phyloP scores from a whole-genome alignment of 1,284 basidiomycete genomes.

The Calocybe gambosa region DNA sequence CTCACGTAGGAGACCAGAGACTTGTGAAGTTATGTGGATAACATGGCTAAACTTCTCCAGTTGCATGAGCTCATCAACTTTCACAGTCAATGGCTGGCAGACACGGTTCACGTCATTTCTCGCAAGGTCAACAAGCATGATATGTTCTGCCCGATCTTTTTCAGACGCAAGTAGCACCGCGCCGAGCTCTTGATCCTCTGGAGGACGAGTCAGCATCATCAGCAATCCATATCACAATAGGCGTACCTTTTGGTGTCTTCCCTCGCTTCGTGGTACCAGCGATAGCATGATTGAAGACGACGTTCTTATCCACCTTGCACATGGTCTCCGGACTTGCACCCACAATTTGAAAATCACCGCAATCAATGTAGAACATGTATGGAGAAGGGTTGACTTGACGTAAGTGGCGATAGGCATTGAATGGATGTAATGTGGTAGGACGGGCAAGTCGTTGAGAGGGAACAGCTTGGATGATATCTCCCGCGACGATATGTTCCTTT shows the following conservation, averaged over 20 bases:
- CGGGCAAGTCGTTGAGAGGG: constrained; percentile 88
- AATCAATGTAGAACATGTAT: constrained; percentile 99
- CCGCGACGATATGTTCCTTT: constrained; percentile 92
- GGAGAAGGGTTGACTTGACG: constrained; percentile 96
- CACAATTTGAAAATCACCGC: constrained; percentile 88
- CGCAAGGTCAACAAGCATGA: constrained; percentile 98
- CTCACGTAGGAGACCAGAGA: constrained; percentile 82
- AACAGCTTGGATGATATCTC: constrained; percentile 99
- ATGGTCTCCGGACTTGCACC: constrained; percentile 97
- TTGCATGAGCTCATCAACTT: constrained; percentile 93
- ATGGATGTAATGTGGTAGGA: constrained; percentile 88
- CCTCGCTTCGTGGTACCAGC: constrained; percentile 93
- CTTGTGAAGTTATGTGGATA: constrained; percentile 95
- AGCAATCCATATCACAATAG: constrained; percentile 4
- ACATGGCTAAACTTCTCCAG: constrained; percentile 98
- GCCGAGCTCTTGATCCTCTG: constrained; percentile 85
- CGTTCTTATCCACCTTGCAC: constrained; percentile 90
- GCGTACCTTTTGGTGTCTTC: constrained; percentile 73
- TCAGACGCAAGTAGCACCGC: constrained; percentile 74
- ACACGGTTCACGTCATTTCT: constrained; percentile 99
- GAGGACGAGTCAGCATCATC: constrained; percentile 6
- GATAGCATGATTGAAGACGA: constrained; percentile 97
- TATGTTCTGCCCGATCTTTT: constrained; percentile 97
- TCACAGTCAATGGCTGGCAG: constrained; percentile 91
- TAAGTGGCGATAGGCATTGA: constrained; percentile 93